Percentiles rank a stretch among this genome's conserved stretches.
Conservation (phyloP, 345 rosid genomes). For the Alliaria petiolata region DNA sequence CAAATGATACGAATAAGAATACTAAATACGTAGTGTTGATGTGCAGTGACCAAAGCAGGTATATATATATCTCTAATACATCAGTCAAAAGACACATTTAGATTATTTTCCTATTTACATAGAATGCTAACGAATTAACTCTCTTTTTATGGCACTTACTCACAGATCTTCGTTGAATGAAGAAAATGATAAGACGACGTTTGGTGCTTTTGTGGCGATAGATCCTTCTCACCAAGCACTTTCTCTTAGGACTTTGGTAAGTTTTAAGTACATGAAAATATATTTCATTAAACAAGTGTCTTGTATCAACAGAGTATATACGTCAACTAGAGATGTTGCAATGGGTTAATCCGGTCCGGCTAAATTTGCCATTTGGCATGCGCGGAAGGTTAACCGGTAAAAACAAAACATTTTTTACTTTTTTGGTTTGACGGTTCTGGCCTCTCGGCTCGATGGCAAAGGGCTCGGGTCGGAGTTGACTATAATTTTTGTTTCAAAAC, state of each 20-base stretch:
- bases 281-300: neutral
- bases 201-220: slow-evolving; percentile 50
- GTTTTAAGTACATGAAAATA: neutral
- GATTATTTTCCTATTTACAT: neutral
- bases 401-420: too few relatives aligned
- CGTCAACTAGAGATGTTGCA: too few relatives aligned
- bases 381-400: too few relatives aligned
- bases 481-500: too few relatives aligned
- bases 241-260: slow-evolving; percentile 41
- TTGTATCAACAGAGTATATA: neutral
- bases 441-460: too few relatives aligned
- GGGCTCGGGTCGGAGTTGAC: too few relatives aligned
- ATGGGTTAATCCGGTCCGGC: too few relatives aligned
- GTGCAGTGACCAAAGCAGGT: slow-evolving; percentile 85
- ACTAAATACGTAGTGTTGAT: slow-evolving; percentile 53
- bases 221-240: slow-evolving; percentile 41
- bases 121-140: neutral
- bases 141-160: neutral
- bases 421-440: too few relatives aligned
- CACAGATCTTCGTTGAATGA: slow-evolving; percentile 44
- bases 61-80: neutral
- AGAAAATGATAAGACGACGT: slow-evolving; percentile 42
- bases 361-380: too few relatives aligned
- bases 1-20: slow-evolving; percentile 9
- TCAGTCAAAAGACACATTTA: neutral